Evolutionary conservation across 768 basidiomycete genomes (phyloP).

Genomic region (Dentipellis sp.): DNA sequence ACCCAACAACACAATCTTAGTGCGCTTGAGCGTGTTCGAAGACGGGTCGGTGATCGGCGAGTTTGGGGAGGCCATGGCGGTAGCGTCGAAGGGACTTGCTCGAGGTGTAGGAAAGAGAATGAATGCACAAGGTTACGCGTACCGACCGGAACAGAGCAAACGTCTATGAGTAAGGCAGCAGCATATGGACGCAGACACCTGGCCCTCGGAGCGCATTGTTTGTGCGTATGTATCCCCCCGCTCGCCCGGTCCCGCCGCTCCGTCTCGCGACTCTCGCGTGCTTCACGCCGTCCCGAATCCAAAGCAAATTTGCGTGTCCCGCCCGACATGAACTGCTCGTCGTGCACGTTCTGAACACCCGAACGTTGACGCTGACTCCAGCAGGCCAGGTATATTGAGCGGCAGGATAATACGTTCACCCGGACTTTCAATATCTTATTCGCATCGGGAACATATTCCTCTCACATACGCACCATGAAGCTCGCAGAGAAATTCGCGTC

Average conservation of each 20-base stretch:
- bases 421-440: not conserved
- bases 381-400: not conserved
- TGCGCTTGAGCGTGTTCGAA: slow-evolving; percentile 84
- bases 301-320: no score
- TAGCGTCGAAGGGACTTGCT: not conserved
- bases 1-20: slow-evolving; percentile 92
- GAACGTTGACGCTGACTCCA: not conserved
- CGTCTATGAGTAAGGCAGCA: not conserved
- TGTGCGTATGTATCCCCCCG: not conserved
- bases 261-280: not conserved
- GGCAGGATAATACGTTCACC: not conserved
- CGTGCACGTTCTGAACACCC: not conserved
- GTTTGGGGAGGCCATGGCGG: slow-evolving; percentile 39
- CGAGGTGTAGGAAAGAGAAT: not conserved
- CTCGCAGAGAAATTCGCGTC: slow-evolving; percentile 57
- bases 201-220: not conserved
- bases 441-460: not conserved
- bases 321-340: no score
- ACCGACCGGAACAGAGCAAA: not conserved
- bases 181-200: not conserved
- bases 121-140: not conserved
- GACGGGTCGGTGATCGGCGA: slow-evolving; percentile 80
- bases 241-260: not conserved
- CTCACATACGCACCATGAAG: slow-evolving; percentile 42
- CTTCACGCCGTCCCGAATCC: no score